Conservation (phyloP, 139 green algal species). For the Chlorella sp. region DNA sequence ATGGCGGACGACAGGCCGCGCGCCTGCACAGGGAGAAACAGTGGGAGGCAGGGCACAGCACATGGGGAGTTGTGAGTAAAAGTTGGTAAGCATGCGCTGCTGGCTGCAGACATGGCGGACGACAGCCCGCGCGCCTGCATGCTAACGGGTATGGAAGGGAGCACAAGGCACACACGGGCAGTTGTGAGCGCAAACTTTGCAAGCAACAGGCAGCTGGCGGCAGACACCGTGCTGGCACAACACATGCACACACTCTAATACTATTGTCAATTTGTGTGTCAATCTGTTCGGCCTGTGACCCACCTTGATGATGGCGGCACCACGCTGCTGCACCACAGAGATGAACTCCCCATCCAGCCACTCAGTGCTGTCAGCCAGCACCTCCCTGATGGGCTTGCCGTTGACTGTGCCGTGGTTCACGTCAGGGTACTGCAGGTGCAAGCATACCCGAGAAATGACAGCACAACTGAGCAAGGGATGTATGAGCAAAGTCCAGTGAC, state of each 20-base stretch:
- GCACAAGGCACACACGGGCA: neutral
- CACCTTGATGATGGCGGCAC: conserved; percentile 73
- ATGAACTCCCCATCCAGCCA: conserved; percentile 89
- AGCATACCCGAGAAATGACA: too few species aligned
- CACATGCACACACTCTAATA: too few species aligned
- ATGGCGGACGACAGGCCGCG: conserved; percentile 72
- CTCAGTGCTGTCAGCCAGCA: conserved; percentile 50
- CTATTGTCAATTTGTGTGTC: too few species aligned
- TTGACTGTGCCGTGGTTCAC: conserved; percentile 84
- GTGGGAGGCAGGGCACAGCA: neutral
- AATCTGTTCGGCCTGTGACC: neutral
- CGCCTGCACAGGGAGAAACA: too few species aligned
- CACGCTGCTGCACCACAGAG: conserved; percentile 82
- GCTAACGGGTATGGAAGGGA: conserved; percentile 21
- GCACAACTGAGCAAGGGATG: too few species aligned
- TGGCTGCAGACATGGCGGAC: conserved; percentile 80
- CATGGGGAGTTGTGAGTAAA: neutral
- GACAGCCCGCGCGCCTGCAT: conserved; percentile 70
- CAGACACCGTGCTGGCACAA: too few species aligned
- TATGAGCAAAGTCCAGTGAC: too few species aligned
- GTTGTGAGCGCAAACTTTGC: neutral
- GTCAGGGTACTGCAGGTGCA: conserved; percentile 93
- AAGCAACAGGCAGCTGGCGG: conserved; percentile 75
- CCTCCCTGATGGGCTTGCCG: conserved; percentile 65
- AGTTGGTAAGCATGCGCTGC: conserved; percentile 55